These are phyloP conservation scores for Ogataea dorogensis DNA, from an alignment of 805 yeast species.

Conservation along the genomic window DNA sequence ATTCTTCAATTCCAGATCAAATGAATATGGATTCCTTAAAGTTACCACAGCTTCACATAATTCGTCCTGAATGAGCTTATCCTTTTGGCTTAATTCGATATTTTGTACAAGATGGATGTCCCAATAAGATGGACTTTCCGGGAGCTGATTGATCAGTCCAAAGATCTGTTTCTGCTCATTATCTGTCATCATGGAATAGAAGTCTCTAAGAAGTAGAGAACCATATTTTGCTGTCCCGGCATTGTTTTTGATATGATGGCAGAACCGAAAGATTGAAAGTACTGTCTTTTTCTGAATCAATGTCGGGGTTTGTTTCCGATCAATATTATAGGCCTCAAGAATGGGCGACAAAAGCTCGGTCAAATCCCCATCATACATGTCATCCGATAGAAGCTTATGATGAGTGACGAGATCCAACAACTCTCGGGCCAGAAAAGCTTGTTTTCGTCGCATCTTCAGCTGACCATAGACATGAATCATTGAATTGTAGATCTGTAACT, in stretches of 20 bases:
- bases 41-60: slow-evolving; percentile 53
- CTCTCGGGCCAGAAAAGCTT: slow-evolving; percentile 66
- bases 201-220: slow-evolving; percentile 54
- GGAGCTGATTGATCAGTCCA: slow-evolving; percentile 34
- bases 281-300: slow-evolving; percentile 42
- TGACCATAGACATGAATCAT: slow-evolving; percentile 63
- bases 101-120: slow-evolving; percentile 54
- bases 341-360: slow-evolving; percentile 43
- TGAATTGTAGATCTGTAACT: slow-evolving; percentile 61
- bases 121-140: slow-evolving; percentile 51
- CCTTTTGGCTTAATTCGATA: slow-evolving; percentile 20
- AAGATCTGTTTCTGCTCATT: slow-evolving; percentile 54
- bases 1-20: slow-evolving; percentile 60
- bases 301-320: slow-evolving; percentile 4
- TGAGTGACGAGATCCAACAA: slow-evolving; percentile 47
- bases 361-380: slow-evolving; percentile 13
- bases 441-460: slow-evolving; percentile 62
- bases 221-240: slow-evolving; percentile 46
- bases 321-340: slow-evolving; percentile 53
- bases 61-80: slow-evolving; percentile 56
- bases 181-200: slow-evolving; percentile 49
- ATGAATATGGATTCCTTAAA: slow-evolving; percentile 78
- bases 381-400: slow-evolving; percentile 12
- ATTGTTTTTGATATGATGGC: slow-evolving; percentile 49
- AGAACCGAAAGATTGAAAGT: slow-evolving; percentile 46